Evolutionary conservation across 768 basidiomycete genomes (phyloP).

Genomic region (Pleurotus giganteus): DNA sequence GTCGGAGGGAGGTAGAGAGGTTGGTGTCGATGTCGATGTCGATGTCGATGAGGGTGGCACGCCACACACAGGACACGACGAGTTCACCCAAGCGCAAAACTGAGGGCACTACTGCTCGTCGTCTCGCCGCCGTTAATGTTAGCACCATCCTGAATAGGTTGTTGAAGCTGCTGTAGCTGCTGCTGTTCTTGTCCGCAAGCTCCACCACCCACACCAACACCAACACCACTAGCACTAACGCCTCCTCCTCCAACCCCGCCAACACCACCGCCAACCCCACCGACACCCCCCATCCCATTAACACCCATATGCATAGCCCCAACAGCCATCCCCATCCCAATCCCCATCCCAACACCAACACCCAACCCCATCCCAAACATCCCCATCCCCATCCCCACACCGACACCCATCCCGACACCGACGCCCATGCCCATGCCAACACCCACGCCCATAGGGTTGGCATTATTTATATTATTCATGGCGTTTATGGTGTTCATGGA

Average conservation of each 20-base stretch:
- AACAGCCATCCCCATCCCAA: slow-evolving; percentile 6
- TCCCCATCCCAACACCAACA: slow-evolving; percentile 4
- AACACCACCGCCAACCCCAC: neutral
- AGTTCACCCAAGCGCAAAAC: slow-evolving; percentile 4
- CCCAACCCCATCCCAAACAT: slow-evolving; percentile 9
- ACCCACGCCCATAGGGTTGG: neutral
- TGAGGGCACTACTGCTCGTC: neutral
- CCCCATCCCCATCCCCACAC: slow-evolving; percentile 4
- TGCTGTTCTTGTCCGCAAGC: neutral
- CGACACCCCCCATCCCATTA: neutral
- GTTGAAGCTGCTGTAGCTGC: neutral
- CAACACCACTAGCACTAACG: neutral
- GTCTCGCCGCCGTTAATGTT: neutral
- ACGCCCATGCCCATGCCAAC: slow-evolving; percentile 2
- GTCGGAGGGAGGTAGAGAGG: too few species aligned
- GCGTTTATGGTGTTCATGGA: neutral
- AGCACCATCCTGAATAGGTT: neutral
- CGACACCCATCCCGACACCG: neutral
- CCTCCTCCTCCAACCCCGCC: neutral
- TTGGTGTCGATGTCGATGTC: too few species aligned
- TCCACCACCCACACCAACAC: neutral
- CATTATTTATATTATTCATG: neutral
- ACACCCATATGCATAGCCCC: neutral
- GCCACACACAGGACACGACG: too few species aligned
- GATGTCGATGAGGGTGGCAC: too few species aligned